Conservation (phyloP, 2,329 filamentous ascomycete species). For the Aspergillus sp. region DNA sequence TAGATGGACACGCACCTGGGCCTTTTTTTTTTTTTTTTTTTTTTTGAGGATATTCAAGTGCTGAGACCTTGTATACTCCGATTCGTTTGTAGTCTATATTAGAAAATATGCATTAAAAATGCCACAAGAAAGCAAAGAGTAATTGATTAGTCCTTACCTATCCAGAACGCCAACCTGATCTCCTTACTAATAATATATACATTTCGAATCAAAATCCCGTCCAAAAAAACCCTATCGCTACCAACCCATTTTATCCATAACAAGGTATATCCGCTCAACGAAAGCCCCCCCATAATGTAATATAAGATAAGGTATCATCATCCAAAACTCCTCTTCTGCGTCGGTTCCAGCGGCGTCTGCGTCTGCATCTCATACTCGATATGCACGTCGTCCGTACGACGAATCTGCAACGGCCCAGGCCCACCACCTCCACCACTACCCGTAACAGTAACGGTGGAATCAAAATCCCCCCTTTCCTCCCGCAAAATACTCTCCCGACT, state of each 20-base stretch:
- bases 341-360: neutral
- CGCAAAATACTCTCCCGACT: slow-evolving; percentile 21
- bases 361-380: slow-evolving; percentile 20
- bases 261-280: neutral
- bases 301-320: neutral
- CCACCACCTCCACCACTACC: too few species aligned
- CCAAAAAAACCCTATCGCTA: too few species aligned
- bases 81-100: too few species aligned
- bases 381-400: slow-evolving; percentile 22
- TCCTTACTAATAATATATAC: too few species aligned
- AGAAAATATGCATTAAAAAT: too few species aligned
- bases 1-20: too few species aligned
- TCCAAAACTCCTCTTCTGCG: neutral
- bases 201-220: too few species aligned
- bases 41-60: too few species aligned
- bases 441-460: neutral
- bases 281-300: neutral
- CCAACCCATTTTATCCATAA: neutral
- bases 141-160: too few species aligned
- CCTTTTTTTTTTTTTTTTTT: too few species aligned
- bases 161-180: neutral
- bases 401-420: slow-evolving; percentile 11
- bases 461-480: neutral
- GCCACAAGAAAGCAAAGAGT: too few species aligned
- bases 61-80: too few species aligned